phyloP scores from a whole-genome alignment of 345 rosid species.

The Zanthoxylum bungeanum region DNA sequence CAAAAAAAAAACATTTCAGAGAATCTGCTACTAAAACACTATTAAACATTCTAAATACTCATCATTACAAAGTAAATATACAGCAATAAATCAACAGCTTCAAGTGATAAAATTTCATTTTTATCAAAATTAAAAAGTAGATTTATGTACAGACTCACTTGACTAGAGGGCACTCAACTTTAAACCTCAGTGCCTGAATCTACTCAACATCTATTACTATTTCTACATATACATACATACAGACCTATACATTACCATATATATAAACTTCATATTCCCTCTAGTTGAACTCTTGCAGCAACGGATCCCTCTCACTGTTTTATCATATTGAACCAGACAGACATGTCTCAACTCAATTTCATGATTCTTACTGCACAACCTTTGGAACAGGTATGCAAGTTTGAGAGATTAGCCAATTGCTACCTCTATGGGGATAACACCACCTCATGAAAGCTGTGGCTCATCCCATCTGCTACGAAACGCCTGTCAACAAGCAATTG shows the following conservation, averaged over 20 bases:
- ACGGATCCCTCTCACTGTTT: neutral
- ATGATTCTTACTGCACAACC: neutral
- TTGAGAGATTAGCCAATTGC: neutral
- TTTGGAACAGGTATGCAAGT: neutral
- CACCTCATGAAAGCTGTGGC: neutral
- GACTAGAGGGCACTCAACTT: neutral
- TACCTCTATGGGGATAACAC: neutral
- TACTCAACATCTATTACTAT: conserved; percentile 8
- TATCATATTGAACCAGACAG: neutral
- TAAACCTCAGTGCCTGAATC: neutral
- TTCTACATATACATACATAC: conserved; percentile 23
- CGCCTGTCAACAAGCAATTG: conserved; percentile 43
- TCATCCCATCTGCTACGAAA: conserved; percentile 13
- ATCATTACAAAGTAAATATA: neutral
- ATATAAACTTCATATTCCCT: neutral
- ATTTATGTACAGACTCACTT: conserved; percentile 12
- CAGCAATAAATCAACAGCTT: neutral
- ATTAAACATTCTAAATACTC: neutral
- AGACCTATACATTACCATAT: conserved; percentile 12
- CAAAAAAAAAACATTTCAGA: neutral
- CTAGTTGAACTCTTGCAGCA: neutral
- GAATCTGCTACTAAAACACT: neutral
- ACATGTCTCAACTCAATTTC: neutral
- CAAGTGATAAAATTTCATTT: neutral
- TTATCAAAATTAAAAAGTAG: neutral